Conservation (phyloP, 1,284 basidiomycete species). For the Pseudozyma sp. region DNA sequence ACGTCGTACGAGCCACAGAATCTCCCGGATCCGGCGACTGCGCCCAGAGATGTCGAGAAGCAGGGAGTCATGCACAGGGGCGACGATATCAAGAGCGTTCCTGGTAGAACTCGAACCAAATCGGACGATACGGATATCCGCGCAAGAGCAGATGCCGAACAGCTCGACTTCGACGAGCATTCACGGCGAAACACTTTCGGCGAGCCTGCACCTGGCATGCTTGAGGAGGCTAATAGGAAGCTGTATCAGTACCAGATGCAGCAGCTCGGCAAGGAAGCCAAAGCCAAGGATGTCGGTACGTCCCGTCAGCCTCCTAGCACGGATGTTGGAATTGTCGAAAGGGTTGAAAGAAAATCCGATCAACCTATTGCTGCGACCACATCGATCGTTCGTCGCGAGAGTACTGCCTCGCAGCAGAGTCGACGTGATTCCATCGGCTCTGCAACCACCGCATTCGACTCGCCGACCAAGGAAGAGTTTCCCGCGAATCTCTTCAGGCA, state of each 20-base stretch:
- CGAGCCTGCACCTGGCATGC: constrained; percentile 27
- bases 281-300: constrained; percentile 19
- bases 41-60: neutral
- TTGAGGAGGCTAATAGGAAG: constrained; percentile 43
- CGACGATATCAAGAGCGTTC: constrained; percentile 14
- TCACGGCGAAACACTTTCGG: constrained; percentile 40
- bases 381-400: constrained; percentile 18
- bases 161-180: constrained; percentile 18
- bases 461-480: constrained; percentile 38
- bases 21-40: neutral
- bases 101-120: constrained; percentile 29
- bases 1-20: constrained; percentile 5
- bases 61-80: neutral
- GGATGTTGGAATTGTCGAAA: neutral
- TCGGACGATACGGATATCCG: constrained; percentile 36
- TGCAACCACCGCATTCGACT: constrained; percentile 53
- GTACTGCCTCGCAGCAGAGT: constrained; percentile 32
- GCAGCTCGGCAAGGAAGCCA: constrained; percentile 23
- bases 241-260: constrained; percentile 39
- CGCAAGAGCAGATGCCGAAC: constrained; percentile 10
- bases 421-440: constrained; percentile 49
- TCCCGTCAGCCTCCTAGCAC: constrained; percentile 13
- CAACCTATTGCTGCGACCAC: neutral
- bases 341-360: constrained; percentile 4
- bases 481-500: constrained; percentile 2